These are phyloP conservation scores for Orbilia javanica DNA, from an alignment of 2,329 filamentous ascomycete genomes.

Conservation along the genomic window DNA sequence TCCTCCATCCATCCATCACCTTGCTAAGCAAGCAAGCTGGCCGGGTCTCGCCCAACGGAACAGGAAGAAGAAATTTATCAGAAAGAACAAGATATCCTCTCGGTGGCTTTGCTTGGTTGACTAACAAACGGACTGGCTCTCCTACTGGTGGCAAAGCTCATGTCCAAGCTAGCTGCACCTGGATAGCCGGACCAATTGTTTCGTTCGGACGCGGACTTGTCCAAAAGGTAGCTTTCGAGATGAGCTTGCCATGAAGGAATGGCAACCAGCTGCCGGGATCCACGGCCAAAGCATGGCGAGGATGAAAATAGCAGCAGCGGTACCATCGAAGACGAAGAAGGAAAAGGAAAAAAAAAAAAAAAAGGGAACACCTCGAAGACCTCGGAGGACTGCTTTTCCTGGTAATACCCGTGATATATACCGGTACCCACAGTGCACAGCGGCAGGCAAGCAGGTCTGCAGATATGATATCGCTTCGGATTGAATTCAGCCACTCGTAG, in stretches of 20 bases:
- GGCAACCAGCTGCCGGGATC: neutral
- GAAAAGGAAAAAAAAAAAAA: too few species aligned
- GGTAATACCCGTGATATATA: conserved; percentile 28
- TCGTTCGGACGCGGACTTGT: conserved; percentile 24
- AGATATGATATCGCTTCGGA: conserved; percentile 16
- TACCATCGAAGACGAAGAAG: neutral
- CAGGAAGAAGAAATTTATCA: conserved; percentile 14
- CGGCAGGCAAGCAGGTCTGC: neutral
- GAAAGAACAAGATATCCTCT: conserved; percentile 21
- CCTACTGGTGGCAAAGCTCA: conserved; percentile 36
- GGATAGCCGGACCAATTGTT: conserved; percentile 38
- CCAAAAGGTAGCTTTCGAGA: conserved; percentile 22
- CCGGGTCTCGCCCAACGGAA: neutral
- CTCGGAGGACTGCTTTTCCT: neutral
- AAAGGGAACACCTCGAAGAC: neutral
- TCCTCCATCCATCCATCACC: conserved; percentile 8
- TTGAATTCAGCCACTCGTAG: conserved; percentile 1
- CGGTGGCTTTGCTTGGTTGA: conserved; percentile 1
- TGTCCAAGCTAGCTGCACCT: conserved; percentile 15
- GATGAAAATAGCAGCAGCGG: conserved; percentile 12
- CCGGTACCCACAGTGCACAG: neutral
- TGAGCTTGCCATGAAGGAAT: conserved; percentile 21
- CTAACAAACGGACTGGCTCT: conserved; percentile 2
- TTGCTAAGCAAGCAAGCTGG: neutral
- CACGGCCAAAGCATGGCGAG: neutral